These are phyloP conservation scores for Cladophialophora exuberans DNA, from an alignment of 2,329 filamentous ascomycete species.

Conservation along the genomic window DNA sequence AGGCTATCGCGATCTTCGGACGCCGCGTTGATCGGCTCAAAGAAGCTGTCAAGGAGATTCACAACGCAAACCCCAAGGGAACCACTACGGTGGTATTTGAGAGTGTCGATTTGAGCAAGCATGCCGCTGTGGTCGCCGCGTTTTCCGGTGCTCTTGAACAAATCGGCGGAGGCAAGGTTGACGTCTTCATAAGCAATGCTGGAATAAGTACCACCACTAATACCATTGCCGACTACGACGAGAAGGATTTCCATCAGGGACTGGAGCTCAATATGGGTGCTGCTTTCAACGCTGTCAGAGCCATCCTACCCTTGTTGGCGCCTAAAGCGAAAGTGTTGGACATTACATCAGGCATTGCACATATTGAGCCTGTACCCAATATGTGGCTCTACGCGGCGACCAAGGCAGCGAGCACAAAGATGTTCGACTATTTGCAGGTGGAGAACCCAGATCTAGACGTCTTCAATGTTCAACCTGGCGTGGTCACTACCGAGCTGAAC, in stretches of 20 bases:
- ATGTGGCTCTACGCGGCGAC: neutral
- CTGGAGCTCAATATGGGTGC: neutral
- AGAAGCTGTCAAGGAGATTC: neutral
- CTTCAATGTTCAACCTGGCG: slow-evolving; percentile 49
- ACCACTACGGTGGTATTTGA: neutral
- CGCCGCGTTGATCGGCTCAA: slow-evolving; percentile 9
- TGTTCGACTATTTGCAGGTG: neutral
- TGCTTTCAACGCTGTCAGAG: neutral
- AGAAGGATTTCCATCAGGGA: neutral
- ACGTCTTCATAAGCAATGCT: slow-evolving; percentile 14
- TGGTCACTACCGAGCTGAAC: slow-evolving; percentile 16
- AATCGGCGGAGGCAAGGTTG: slow-evolving; percentile 5
- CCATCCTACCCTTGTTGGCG: neutral
- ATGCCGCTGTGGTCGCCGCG: neutral
- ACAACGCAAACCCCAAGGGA: neutral
- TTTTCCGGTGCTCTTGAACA: slow-evolving; percentile 6
- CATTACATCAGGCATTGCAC: neutral
- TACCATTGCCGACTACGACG: neutral
- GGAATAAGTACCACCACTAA: slow-evolving; percentile 5
- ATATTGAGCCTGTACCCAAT: neutral
- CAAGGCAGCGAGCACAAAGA: neutral
- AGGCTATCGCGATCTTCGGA: neutral
- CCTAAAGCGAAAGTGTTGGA: neutral
- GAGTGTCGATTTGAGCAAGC: neutral
- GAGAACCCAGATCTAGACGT: slow-evolving; percentile 30